Evolutionary conservation across 2,329 filamentous ascomycete genomes (phyloP).

Genomic region (Neobulgaria alba): DNA sequence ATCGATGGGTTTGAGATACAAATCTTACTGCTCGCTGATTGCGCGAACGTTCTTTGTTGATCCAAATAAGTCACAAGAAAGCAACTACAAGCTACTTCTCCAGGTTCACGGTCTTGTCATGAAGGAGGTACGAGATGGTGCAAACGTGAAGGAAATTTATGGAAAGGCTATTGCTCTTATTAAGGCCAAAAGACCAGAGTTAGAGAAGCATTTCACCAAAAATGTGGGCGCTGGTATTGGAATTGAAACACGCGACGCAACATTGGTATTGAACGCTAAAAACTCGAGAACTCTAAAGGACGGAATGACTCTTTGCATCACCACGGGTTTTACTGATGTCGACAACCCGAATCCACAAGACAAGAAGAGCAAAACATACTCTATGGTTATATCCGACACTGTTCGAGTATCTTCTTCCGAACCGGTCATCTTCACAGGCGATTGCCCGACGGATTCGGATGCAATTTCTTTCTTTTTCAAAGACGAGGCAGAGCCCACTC

Average conservation of each 20-base stretch:
- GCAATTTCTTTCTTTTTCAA: constrained; percentile 98
- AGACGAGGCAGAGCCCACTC: constrained; percentile 82
- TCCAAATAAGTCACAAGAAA: constrained; percentile 91
- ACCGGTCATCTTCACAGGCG: constrained; percentile 83
- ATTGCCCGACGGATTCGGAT: constrained; percentile 84
- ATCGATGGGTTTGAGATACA: constrained; percentile 86
- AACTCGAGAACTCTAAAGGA: constrained; percentile 78
- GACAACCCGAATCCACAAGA: constrained; percentile 81
- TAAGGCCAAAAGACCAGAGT: constrained; percentile 84
- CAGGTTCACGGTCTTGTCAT: constrained; percentile 82
- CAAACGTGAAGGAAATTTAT: constrained; percentile 82
- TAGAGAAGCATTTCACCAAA: constrained; percentile 91
- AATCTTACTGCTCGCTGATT: constrained; percentile 89
- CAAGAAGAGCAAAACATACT: constrained; percentile 83
- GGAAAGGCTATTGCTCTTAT: constrained; percentile 73
- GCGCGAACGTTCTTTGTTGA: constrained; percentile 93
- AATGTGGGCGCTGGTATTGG: constrained; percentile 89
- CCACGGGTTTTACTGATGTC: constrained; percentile 82
- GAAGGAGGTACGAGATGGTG: constrained; percentile 83
- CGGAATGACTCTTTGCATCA: constrained; percentile 92
- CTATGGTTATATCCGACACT: constrained; percentile 84
- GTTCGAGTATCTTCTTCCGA: constrained; percentile 77
- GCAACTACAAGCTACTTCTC: constrained; percentile 82
- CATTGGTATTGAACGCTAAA: constrained; percentile 79
- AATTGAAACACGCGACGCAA: constrained; percentile 79